A percentile compares a stretch with the other conserved stretches of the same genome.
Evolutionary conservation across 1,284 basidiomycete genomes (phyloP).

Genomic region (Vanrija pseudolonga): DNA sequence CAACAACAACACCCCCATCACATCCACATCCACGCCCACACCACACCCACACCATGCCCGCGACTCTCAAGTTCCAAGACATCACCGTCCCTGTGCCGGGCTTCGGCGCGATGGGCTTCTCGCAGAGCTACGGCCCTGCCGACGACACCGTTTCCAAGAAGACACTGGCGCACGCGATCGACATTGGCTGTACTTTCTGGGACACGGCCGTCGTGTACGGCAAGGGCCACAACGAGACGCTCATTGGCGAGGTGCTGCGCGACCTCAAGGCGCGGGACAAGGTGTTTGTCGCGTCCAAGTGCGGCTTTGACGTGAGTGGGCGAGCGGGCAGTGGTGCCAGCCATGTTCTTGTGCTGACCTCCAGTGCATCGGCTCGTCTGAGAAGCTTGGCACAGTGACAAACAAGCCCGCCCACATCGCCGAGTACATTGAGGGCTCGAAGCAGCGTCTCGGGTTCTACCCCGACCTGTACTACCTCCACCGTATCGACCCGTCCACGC

Average conservation of each 20-base stretch:
- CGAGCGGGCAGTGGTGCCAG: no score
- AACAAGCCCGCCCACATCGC: slow-evolving; percentile 39
- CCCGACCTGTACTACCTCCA: slow-evolving; percentile 52
- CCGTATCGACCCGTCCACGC: slow-evolving; percentile 41
- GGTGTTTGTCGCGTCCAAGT: slow-evolving; percentile 50
- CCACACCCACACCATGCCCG: slow-evolving; percentile 1
- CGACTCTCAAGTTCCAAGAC: slow-evolving; percentile 21
- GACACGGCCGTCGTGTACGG: slow-evolving; percentile 40
- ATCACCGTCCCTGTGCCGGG: slow-evolving; percentile 23
- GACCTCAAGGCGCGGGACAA: slow-evolving; percentile 37
- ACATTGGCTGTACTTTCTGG: slow-evolving; percentile 44
- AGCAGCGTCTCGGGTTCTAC: slow-evolving; percentile 39
- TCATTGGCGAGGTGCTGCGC: slow-evolving; percentile 44
- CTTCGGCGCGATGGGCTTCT: slow-evolving; percentile 31
- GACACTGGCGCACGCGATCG: slow-evolving; percentile 31
- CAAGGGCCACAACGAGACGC: slow-evolving; percentile 45
- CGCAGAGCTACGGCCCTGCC: slow-evolving; percentile 22
- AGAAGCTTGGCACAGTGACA: slow-evolving; percentile 12
- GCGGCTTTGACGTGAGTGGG: slow-evolving; percentile 34
- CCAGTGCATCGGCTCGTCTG: slow-evolving; percentile 6
- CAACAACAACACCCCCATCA: background rate
- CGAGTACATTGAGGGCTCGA: slow-evolving; percentile 39
- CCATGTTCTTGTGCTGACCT: background rate
- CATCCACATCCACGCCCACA: background rate
- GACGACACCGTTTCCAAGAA: slow-evolving; percentile 23